Percentiles rank a stretch among this genome's conserved stretches.
Evolutionary conservation across 768 basidiomycete genomes (phyloP).

Genomic region (Boletales sp.): DNA sequence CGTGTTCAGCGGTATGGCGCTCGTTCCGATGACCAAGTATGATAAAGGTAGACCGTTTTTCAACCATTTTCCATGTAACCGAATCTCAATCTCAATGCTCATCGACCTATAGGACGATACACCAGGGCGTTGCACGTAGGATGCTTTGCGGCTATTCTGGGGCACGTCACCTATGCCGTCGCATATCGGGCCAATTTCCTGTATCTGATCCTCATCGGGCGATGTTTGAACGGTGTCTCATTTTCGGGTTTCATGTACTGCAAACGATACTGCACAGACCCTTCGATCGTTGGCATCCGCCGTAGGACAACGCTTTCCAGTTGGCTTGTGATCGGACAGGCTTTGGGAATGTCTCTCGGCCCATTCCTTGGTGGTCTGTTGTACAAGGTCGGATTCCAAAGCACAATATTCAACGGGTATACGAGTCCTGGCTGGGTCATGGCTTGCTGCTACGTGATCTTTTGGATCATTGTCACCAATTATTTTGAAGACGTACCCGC

Average conservation of each 20-base stretch:
- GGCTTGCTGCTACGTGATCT: slow-evolving; percentile 36
- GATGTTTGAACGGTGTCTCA: slow-evolving; percentile 45
- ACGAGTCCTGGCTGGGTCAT: slow-evolving; percentile 68
- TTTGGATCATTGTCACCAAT: slow-evolving; percentile 39
- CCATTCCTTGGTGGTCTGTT: slow-evolving; percentile 62
- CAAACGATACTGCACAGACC: slow-evolving; percentile 44
- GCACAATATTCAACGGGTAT: slow-evolving; percentile 60
- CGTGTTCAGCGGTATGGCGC: slow-evolving; percentile 52
- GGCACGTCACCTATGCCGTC: slow-evolving; percentile 57
- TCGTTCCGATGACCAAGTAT: slow-evolving; percentile 52
- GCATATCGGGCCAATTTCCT: slow-evolving; percentile 59
- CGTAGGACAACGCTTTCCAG: too few species aligned
- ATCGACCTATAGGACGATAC: slow-evolving; percentile 45
- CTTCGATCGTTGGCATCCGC: slow-evolving; percentile 55
- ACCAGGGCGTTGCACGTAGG: slow-evolving; percentile 39
- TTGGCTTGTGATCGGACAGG: slow-evolving; percentile 44
- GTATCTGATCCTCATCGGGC: slow-evolving; percentile 46
- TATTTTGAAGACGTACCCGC: slow-evolving; percentile 41
- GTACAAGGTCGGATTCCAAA: slow-evolving; percentile 57
- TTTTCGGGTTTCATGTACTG: slow-evolving; percentile 66
- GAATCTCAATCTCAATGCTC: neutral
- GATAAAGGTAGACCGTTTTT: slow-evolving; percentile 46
- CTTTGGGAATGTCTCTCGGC: slow-evolving; percentile 35
- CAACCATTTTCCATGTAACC: neutral
- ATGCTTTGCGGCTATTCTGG: slow-evolving; percentile 34